A percentile compares a stretch with the other conserved stretches of the same genome.
These are phyloP conservation scores for Asterophora lycoperdoides DNA, from an alignment of 768 basidiomycete genomes.

Conservation along the genomic window DNA sequence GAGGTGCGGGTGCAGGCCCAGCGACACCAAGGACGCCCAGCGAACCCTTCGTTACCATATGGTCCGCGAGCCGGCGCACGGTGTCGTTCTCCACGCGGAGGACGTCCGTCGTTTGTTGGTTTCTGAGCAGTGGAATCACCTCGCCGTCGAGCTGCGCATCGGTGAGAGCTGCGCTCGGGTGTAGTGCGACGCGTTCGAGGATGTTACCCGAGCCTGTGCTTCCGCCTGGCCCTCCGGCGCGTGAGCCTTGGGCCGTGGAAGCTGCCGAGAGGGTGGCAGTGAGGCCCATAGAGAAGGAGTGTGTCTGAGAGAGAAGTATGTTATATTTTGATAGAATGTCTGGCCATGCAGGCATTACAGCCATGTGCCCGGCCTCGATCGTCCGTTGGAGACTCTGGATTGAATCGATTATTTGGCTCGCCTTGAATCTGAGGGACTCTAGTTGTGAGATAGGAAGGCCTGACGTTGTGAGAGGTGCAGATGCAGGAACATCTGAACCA, in stretches of 20 bases:
- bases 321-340: conserved; percentile 86
- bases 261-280: conserved; percentile 27
- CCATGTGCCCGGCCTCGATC: conserved; percentile 53
- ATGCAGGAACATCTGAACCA: background rate
- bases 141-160: conserved; percentile 71
- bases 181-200: conserved; percentile 64
- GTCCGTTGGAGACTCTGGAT: conserved; percentile 61
- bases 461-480: conserved; percentile 18
- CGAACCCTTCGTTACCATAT: conserved; percentile 59
- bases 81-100: conserved; percentile 66
- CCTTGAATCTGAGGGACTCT: conserved; percentile 73
- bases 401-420: conserved; percentile 76
- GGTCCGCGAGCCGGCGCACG: conserved; percentile 64
- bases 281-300: conserved; percentile 56
- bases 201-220: conserved; percentile 33
- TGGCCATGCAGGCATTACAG: conserved; percentile 77
- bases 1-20: conserved; percentile 24
- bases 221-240: background rate
- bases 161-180: conserved; percentile 53
- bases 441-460: conserved; percentile 61
- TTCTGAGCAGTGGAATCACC: conserved; percentile 69
- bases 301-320: conserved; percentile 76
- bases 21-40: conserved; percentile 42
- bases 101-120: conserved; percentile 77
- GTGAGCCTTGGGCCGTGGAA: background rate